A percentile compares a stretch with the other conserved stretches of the same genome.
phyloP scores from a whole-genome alignment of 768 basidiomycete genomes.

The Fomitopsis serialis region DNA sequence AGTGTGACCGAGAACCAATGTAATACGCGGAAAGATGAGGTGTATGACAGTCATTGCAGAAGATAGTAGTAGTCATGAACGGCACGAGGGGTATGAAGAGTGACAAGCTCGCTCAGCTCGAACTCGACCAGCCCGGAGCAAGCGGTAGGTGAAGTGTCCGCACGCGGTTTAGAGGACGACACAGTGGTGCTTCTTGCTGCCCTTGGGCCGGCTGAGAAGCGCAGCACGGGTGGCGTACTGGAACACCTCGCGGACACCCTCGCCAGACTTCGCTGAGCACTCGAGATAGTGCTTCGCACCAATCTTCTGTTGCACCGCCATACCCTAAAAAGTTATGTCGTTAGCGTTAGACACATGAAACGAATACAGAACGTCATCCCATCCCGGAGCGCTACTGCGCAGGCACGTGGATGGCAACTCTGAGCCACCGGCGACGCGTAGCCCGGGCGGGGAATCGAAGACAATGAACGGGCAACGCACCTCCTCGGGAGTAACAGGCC shows the following conservation, averaged over 20 bases:
- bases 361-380: not conserved
- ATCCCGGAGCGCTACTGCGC: not conserved
- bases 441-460: slow-evolving; percentile 5
- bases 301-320: slow-evolving; percentile 95
- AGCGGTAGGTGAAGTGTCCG: not conserved
- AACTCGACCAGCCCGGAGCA: not conserved
- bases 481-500: slow-evolving; percentile 93
- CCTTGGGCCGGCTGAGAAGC: slow-evolving; percentile 55
- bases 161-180: slow-evolving; percentile 37
- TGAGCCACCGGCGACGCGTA: not conserved
- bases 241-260: slow-evolving; percentile 98
- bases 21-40: slow-evolving; percentile 18
- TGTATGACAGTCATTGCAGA: slow-evolving; percentile 21
- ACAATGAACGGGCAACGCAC: slow-evolving; percentile 34
- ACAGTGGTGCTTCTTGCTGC: slow-evolving; percentile 37
- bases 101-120: not conserved
- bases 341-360: not conserved
- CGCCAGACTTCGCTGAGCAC: slow-evolving; percentile 93
- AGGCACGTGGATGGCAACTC: slow-evolving; percentile 1
- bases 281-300: slow-evolving; percentile 95
- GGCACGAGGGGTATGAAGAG: slow-evolving; percentile 18
- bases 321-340: slow-evolving; percentile 68
- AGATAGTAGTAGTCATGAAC: slow-evolving; percentile 21
- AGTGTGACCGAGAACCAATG: slow-evolving; percentile 14
- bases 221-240: slow-evolving; percentile 95